Conservation (phyloP, 2,329 filamentous ascomycete species). For the Fusarium incarnatum region DNA sequence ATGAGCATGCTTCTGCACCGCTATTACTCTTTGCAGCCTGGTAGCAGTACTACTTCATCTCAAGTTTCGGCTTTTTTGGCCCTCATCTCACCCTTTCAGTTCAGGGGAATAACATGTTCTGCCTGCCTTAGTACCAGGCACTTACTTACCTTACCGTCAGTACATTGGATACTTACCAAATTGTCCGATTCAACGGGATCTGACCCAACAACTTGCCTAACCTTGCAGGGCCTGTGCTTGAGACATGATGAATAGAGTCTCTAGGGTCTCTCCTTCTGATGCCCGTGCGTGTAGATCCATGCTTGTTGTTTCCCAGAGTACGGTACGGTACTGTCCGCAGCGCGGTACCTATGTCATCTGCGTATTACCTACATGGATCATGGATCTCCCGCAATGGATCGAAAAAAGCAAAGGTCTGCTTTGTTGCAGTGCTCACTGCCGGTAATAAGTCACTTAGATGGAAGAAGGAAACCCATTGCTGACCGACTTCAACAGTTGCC, state of each 20-base stretch:
- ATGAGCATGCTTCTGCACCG: not conserved
- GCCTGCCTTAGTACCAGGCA: not conserved
- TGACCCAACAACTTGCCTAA: conserved; percentile 13
- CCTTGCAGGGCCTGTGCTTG: conserved; percentile 19
- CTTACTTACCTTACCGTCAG: not conserved
- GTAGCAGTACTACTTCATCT: not conserved
- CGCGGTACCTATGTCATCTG: conserved; percentile 15
- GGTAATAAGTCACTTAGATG: not conserved
- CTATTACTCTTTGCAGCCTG: not conserved
- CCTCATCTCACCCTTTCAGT: not conserved
- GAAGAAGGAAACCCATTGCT: not conserved
- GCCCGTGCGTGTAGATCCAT: conserved; percentile 7
- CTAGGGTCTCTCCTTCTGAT: conserved; percentile 8
- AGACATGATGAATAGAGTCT: conserved; percentile 15
- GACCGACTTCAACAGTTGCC: not conserved
- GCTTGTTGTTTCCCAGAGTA: conserved; percentile 14
- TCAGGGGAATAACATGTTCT: not conserved
- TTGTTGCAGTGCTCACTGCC: not conserved
- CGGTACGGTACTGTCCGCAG: conserved; percentile 7
- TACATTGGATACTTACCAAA: not conserved
- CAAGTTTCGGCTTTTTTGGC: not conserved
- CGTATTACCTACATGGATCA: not conserved
- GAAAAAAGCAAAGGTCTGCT: conserved; percentile 16
- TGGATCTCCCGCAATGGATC: conserved; percentile 24
- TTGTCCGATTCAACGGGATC: conserved; percentile 11